A percentile compares a stretch with the other conserved stretches of the same genome.
phyloP scores from a whole-genome alignment of 202 grass and related monocot species.

The Panicum virgatum region DNA sequence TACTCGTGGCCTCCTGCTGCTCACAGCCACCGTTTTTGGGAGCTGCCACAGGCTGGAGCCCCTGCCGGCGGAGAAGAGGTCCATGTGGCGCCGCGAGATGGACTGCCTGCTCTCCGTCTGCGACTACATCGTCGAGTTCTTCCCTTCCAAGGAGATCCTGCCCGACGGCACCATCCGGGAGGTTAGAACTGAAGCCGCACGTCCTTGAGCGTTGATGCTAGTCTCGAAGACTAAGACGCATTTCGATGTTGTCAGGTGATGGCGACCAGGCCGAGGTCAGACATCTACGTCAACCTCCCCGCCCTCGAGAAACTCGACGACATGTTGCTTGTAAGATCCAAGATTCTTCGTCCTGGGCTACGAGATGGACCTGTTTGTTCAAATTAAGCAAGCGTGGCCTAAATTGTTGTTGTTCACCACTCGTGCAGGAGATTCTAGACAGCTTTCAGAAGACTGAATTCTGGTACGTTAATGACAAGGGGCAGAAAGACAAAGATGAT shows the following conservation, averaged over 20 bases:
- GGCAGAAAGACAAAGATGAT: conserved; percentile 36
- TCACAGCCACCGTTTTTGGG: conserved; percentile 85
- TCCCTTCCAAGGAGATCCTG: conserved; percentile 65
- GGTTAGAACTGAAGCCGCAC: conserved; percentile 21
- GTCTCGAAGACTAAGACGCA: neutral
- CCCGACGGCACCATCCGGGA: conserved; percentile 65
- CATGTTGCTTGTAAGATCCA: conserved; percentile 75
- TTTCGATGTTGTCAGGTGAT: conserved; percentile 59
- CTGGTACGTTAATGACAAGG: conserved; percentile 84
- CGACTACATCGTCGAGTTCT: conserved; percentile 85
- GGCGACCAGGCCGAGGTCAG: conserved; percentile 69
- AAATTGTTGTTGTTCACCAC: neutral
- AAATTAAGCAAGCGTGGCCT: neutral
- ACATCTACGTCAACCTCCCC: conserved; percentile 87
- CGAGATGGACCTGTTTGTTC: neutral
- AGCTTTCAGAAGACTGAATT: conserved; percentile 89
- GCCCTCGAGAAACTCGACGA: conserved; percentile 86
- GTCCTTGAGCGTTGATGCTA: neutral
- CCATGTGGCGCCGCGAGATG: conserved; percentile 92
- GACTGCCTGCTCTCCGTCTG: conserved; percentile 84
- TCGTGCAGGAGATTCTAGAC: conserved; percentile 71
- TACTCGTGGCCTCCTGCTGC: conserved; percentile 10
- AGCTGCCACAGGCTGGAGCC: conserved; percentile 86
- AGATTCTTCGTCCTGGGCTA: neutral
- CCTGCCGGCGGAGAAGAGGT: conserved; percentile 62